phyloP scores from a whole-genome alignment of 2,329 filamentous ascomycete genomes.

The Proliferodiscus dingleyae region DNA sequence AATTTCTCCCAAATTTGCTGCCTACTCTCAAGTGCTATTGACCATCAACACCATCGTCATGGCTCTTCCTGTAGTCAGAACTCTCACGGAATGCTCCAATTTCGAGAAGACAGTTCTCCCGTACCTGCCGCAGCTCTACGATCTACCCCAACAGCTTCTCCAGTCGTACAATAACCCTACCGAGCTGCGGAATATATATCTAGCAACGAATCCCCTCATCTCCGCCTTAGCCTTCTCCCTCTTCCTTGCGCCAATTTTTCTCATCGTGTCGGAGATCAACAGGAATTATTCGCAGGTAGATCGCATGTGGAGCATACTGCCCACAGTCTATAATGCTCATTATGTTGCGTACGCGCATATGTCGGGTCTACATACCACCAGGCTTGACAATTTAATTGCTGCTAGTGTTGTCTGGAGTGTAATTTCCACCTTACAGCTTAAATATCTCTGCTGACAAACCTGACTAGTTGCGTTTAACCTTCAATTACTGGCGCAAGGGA shows the following conservation, averaged over 20 bases:
- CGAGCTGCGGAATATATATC: slow-evolving; percentile 66
- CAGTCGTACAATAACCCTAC: slow-evolving; percentile 55
- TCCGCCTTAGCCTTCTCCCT: slow-evolving; percentile 68
- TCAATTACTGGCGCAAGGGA: slow-evolving; percentile 94
- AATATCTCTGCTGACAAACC: slow-evolving; percentile 7
- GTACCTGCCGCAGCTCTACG: slow-evolving; percentile 64
- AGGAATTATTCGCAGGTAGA: slow-evolving; percentile 97
- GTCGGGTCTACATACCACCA: slow-evolving; percentile 62
- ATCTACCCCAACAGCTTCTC: slow-evolving; percentile 61
- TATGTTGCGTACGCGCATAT: slow-evolving; percentile 78
- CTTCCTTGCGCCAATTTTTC: slow-evolving; percentile 64
- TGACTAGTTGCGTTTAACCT: slow-evolving; percentile 70
- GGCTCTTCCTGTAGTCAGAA: slow-evolving; percentile 67
- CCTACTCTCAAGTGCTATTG: background rate
- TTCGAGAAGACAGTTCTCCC: slow-evolving; percentile 71
- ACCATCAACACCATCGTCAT: slow-evolving; percentile 37
- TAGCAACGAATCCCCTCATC: slow-evolving; percentile 80
- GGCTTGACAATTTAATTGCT: slow-evolving; percentile 67
- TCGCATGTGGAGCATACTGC: slow-evolving; percentile 84
- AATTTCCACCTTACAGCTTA: slow-evolving; percentile 32
- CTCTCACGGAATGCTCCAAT: slow-evolving; percentile 70
- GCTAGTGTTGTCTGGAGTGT: slow-evolving; percentile 78
- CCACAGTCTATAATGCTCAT: slow-evolving; percentile 80
- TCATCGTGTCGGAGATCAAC: slow-evolving; percentile 78
- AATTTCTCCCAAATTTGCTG: too few relatives aligned